phyloP scores from a whole-genome alignment of 179 eudicot species.

The Silene vulgaris region DNA sequence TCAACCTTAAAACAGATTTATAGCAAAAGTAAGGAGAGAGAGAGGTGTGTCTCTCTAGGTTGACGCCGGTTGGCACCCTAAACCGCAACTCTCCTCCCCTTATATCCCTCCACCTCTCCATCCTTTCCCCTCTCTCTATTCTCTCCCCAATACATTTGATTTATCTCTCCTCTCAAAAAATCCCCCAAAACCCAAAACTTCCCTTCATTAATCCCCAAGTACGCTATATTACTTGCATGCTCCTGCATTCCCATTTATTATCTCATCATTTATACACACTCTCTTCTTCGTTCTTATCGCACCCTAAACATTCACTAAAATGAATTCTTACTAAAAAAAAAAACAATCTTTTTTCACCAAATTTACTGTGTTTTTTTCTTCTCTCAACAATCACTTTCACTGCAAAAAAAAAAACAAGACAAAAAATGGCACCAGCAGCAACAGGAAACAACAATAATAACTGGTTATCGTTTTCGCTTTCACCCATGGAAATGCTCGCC shows the following conservation, averaged over 20 bases:
- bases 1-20: too few relatives aligned
- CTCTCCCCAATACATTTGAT: not conserved
- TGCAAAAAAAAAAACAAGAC: not conserved
- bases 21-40: not conserved
- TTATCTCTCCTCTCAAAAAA: not conserved
- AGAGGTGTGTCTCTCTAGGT: slow-evolving; percentile 38
- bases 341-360: not conserved
- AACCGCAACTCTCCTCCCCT: slow-evolving; percentile 57
- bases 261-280: too few relatives aligned
- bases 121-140: slow-evolving; percentile 14
- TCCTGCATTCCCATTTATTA: not conserved
- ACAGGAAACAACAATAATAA: slow-evolving; percentile 17
- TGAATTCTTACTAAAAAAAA: not conserved
- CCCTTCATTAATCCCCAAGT: too few relatives aligned
- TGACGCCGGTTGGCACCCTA: slow-evolving; percentile 64
- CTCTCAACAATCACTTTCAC: not conserved
- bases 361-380: not conserved
- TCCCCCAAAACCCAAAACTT: not conserved
- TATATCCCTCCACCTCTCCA: slow-evolving; percentile 48
- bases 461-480: slow-evolving; percentile 75
- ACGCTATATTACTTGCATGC: not conserved
- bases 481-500: slow-evolving; percentile 65
- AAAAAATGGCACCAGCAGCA: slow-evolving; percentile 38
- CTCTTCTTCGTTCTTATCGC: slow-evolving; percentile 21
- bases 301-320: not conserved